phyloP scores from a whole-genome alignment of 108 stramenopile genomes.

The Pelagomonas calceolata region DNA sequence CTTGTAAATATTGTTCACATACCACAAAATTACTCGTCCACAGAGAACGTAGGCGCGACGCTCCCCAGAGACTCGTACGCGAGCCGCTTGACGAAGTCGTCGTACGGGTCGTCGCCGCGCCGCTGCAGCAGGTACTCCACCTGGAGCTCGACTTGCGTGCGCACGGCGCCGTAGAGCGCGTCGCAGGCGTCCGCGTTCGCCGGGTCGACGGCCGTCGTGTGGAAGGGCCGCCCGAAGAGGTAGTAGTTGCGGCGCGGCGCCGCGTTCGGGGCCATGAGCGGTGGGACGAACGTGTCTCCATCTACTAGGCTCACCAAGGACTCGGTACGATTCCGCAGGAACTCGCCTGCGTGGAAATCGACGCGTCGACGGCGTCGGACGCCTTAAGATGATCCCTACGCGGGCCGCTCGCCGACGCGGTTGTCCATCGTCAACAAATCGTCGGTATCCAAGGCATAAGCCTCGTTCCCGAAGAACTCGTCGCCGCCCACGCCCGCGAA shows the following conservation, averaged over 20 bases:
- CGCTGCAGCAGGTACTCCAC: too few relatives aligned
- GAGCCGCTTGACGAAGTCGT: too few relatives aligned
- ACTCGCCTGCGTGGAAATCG: too few relatives aligned
- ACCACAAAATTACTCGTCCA: too few relatives aligned
- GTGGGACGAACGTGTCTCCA: conserved; percentile 49
- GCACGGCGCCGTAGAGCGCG: conserved; percentile 39
- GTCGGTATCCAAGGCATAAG: conserved; percentile 21
- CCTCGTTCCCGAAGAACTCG: conserved; percentile 50
- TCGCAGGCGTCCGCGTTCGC: conserved; percentile 52
- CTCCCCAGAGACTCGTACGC: too few relatives aligned
- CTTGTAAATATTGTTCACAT: too few relatives aligned
- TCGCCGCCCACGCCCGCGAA: conserved; percentile 75
- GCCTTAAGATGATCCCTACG: too few relatives aligned
- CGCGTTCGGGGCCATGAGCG: conserved; percentile 42
- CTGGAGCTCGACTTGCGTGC: conserved; percentile 41
- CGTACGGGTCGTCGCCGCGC: too few relatives aligned
- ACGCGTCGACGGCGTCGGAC: too few relatives aligned
- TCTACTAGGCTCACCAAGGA: conserved; percentile 12
- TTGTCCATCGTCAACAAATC: background rate
- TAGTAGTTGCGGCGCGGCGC: conserved; percentile 67
- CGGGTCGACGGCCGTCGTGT: conserved; percentile 47
- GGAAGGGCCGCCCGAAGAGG: conserved; percentile 59
- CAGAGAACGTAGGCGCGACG: too few relatives aligned
- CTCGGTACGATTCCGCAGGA: conserved; percentile 14
- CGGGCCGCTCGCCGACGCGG: conserved; percentile 11